These are phyloP conservation scores for Termitomyces sp. DNA, from an alignment of 768 basidiomycete species.

Conservation along the genomic window DNA sequence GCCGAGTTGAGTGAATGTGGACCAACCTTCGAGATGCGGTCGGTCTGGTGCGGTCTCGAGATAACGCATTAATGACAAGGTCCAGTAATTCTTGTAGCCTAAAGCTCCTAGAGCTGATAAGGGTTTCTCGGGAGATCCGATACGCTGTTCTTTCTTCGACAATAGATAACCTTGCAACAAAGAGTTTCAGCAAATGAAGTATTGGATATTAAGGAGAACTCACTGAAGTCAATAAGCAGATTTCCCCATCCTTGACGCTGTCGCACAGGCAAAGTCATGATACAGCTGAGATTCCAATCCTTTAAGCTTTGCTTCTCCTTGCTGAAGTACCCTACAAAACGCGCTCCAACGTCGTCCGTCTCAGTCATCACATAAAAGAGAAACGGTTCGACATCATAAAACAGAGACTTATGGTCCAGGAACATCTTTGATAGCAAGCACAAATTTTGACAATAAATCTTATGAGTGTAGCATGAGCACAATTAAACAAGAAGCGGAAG, in stretches of 20 bases:
- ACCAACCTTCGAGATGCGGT: slow-evolving; percentile 73
- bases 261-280: slow-evolving; percentile 96
- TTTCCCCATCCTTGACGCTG: slow-evolving; percentile 98
- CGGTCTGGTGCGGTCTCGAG: slow-evolving; percentile 53
- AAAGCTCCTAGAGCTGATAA: slow-evolving; percentile 89
- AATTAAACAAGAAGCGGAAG: not conserved
- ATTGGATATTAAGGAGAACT: slow-evolving; percentile 26
- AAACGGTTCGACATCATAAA: slow-evolving; percentile 99
- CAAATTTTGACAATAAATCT: slow-evolving; percentile 99
- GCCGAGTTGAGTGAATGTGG: slow-evolving; percentile 1
- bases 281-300: slow-evolving; percentile 97
- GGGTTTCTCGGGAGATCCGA: slow-evolving; percentile 95
- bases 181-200: not conserved
- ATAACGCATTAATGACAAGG: slow-evolving; percentile 79
- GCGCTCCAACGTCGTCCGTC: slow-evolving; percentile 81
- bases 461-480: slow-evolving; percentile 11
- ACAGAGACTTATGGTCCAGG: slow-evolving; percentile 96
- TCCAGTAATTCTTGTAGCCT: slow-evolving; percentile 97
- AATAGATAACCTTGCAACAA: slow-evolving; percentile 77
- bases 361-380: slow-evolving; percentile 98
- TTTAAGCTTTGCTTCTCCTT: slow-evolving; percentile 97
- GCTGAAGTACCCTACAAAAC: slow-evolving; percentile 97
- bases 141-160: slow-evolving; percentile 88
- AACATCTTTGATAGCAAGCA: slow-evolving; percentile 99
- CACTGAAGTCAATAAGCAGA: slow-evolving; percentile 96